These are phyloP conservation scores for Seiridium cupressi DNA, from an alignment of 2,329 filamentous ascomycete species.

Conservation along the genomic window DNA sequence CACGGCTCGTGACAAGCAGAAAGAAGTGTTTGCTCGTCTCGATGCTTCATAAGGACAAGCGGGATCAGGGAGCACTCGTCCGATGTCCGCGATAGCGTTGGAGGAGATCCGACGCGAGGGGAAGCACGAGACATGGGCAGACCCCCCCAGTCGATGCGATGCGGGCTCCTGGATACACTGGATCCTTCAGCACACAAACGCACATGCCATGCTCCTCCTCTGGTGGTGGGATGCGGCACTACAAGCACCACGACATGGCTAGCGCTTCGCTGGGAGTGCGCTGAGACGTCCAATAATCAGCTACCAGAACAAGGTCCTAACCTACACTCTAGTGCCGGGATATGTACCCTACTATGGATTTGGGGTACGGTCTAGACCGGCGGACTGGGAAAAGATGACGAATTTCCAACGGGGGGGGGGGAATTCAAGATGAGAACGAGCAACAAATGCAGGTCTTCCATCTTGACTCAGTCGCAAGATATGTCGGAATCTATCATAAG, in stretches of 20 bases:
- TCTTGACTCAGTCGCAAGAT: not conserved
- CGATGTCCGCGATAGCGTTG: not conserved
- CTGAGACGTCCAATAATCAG: not conserved
- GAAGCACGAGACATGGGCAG: not conserved
- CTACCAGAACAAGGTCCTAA: not conserved
- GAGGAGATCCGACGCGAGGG: not conserved
- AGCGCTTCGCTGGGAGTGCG: not conserved
- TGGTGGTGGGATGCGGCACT: not conserved
- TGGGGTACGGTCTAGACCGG: not conserved
- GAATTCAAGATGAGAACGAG: not conserved
- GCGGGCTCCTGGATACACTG: not conserved
- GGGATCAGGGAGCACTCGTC: too few species aligned
- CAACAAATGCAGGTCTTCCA: not conserved
- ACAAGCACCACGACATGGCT: not conserved
- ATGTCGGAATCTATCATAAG: not conserved
- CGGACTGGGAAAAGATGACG: not conserved
- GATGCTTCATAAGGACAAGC: too few species aligned
- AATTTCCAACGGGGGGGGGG: not conserved
- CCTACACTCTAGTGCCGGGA: slow-evolving; percentile 1
- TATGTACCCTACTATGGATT: not conserved
- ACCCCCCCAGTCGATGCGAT: not conserved
- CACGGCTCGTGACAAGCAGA: too few species aligned
- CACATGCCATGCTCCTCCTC: not conserved
- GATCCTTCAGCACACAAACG: not conserved
- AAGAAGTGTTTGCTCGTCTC: too few species aligned